Evolutionary conservation across 1,284 basidiomycete species (phyloP).

Genomic region (Sanguinoderma infundibulare): DNA sequence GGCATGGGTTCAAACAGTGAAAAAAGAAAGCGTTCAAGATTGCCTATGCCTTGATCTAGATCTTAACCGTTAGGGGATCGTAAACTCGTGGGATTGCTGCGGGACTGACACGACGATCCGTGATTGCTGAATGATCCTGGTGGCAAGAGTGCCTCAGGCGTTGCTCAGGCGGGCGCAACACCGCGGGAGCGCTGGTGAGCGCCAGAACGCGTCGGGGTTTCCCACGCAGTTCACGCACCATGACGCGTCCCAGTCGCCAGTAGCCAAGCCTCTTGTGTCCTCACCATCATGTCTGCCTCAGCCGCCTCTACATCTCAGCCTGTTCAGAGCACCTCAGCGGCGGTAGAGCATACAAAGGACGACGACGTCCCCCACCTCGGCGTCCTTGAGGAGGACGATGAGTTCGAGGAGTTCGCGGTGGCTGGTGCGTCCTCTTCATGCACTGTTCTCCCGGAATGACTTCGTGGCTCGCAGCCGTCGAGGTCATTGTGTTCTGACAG

Average conservation of each 20-base stretch:
- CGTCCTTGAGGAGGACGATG: slow-evolving; percentile 83
- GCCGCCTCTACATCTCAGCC: slow-evolving; percentile 43
- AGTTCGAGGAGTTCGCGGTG: slow-evolving; percentile 80
- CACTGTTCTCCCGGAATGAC: background rate
- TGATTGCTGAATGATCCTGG: too few relatives aligned
- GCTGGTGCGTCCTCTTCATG: slow-evolving; percentile 53
- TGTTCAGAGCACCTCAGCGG: slow-evolving; percentile 34
- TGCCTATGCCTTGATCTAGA: too few relatives aligned
- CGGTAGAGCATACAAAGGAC: slow-evolving; percentile 41
- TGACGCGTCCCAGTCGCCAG: slow-evolving; percentile 33
- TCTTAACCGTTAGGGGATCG: too few relatives aligned
- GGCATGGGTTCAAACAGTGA: too few relatives aligned
- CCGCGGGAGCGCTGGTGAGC: background rate
- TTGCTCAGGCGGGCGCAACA: too few relatives aligned
- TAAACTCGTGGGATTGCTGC: too few relatives aligned
- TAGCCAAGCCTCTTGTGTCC: background rate
- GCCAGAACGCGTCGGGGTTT: slow-evolving; percentile 16
- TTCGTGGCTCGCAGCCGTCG: too few relatives aligned
- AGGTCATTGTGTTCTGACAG: background rate
- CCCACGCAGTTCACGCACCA: too few relatives aligned
- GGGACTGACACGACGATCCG: too few relatives aligned
- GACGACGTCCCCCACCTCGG: slow-evolving; percentile 62
- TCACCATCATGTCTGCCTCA: slow-evolving; percentile 35
- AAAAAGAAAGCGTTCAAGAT: too few relatives aligned
- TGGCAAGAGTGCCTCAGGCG: too few relatives aligned